A percentile compares a stretch with the other conserved stretches of the same genome.
Evolutionary conservation across 2,329 filamentous ascomycete species (phyloP).

Genomic region (Fragosphaeria purpurea): DNA sequence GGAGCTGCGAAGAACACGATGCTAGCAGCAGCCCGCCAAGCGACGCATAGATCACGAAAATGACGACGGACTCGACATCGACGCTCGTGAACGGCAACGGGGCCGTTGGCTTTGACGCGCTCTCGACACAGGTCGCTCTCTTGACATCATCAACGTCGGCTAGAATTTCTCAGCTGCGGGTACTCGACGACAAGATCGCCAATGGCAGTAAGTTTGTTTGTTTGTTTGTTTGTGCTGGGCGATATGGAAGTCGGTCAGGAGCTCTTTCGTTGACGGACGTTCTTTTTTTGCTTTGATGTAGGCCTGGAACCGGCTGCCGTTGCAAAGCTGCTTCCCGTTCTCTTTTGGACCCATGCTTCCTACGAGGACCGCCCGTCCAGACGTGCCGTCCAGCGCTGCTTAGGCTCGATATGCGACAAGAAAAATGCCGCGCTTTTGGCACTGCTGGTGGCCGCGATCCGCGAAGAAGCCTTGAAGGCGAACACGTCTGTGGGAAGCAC

Average conservation of each 20-base stretch:
- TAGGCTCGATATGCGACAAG: constrained; percentile 52
- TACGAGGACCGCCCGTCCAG: constrained; percentile 82
- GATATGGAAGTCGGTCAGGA: background rate
- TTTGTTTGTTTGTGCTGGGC: background rate
- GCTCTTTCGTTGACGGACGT: background rate
- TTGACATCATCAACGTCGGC: constrained; percentile 51
- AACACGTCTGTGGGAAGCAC: constrained; percentile 70
- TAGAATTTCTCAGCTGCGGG: constrained; percentile 44
- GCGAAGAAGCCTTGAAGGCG: constrained; percentile 63
- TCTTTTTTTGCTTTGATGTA: constrained; percentile 13
- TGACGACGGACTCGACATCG: constrained; percentile 39
- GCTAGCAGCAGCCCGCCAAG: constrained; percentile 6
- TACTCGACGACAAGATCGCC: constrained; percentile 46
- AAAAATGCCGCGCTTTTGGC: constrained; percentile 49
- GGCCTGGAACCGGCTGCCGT: constrained; percentile 40
- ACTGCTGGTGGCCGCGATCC: constrained; percentile 56
- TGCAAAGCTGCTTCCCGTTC: constrained; percentile 52
- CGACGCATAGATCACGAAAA: constrained; percentile 19
- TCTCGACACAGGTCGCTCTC: constrained; percentile 29
- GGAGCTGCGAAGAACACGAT: constrained; percentile 7
- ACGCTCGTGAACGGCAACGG: constrained; percentile 23
- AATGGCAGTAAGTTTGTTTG: constrained; percentile 37
- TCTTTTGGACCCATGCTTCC: constrained; percentile 80
- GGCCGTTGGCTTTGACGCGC: constrained; percentile 8
- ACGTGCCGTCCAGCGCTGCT: constrained; percentile 70